Evolutionary conservation across 139 green algal genomes (phyloP), one percentile per base, ranked within the genome.

Genomic region (Chlamydomonas urium): DNA sequence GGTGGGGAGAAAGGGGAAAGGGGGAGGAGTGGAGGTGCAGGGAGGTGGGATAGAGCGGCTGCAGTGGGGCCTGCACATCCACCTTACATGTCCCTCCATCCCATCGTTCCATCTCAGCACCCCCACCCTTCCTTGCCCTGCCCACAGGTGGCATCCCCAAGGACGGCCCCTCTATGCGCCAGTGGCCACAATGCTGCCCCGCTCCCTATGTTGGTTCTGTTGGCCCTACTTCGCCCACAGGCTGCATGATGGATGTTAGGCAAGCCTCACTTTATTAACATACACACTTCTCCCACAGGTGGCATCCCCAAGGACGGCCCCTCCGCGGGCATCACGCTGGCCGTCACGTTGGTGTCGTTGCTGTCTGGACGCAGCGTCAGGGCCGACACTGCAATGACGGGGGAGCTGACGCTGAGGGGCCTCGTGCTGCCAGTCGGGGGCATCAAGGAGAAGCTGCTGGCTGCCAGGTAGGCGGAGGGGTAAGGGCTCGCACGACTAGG

Each of bases 141-240:
- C 88, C 88, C 19, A 71, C 86, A 37, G 89, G 90, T 1, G 82
- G 81, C 35, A 83, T 93, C 26, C 84, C 84, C 47, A 95, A 95
- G 81, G 88, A 92, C 67, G 82, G 79, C 38, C 79, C 78, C 38
- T 80, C 74, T 37, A 77, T 86, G 2, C 88, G 90, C 28, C n/a
- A n/a, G n/a, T n/a, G n/a, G n/a, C n/a, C n/a, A n/a, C n/a, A n/a
- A n/a, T n/a, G n/a, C n/a, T n/a, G n/a, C n/a, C n/a, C n/a, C n/a
- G n/a, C n/a, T n/a, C n/a, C n/a, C n/a, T n/a, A n/a, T n/a, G n/a
- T n/a, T n/a, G n/a, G n/a, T n/a, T n/a, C n/a, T n/a, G n/a, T n/a
- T n/a, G n/a, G n/a, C n/a, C n/a, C n/a, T n/a, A n/a, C n/a, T n/a
- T n/a, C n/a, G n/a, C n/a, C n/a, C n/a, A n/a, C n/a, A n/a, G n/a